Conservation (phyloP, 2,329 filamentous ascomycete genomes). For the Cercospora canescens region DNA sequence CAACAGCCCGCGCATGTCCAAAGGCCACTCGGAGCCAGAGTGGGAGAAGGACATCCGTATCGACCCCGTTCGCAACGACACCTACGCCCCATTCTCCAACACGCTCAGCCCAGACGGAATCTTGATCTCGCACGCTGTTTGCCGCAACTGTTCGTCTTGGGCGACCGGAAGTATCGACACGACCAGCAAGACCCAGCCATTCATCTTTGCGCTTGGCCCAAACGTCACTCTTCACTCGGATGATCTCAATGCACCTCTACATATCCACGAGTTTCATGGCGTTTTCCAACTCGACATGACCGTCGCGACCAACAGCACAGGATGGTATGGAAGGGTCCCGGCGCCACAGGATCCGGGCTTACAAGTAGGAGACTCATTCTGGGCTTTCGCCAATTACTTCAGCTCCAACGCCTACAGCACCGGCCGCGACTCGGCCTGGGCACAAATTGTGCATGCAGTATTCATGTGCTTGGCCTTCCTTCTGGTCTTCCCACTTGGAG, state of each 20-base stretch:
- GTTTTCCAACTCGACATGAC: conserved; percentile 45
- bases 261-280: conserved; percentile 41
- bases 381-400: conserved; percentile 29
- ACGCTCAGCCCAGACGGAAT: conserved; percentile 27
- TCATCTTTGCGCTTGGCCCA: conserved; percentile 46
- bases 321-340: conserved; percentile 38
- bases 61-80: conserved; percentile 35
- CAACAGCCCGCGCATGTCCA: conserved; percentile 39
- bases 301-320: conserved; percentile 34
- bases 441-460: conserved; percentile 31
- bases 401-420: conserved; percentile 29
- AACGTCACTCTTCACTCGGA: conserved; percentile 33
- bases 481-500: conserved; percentile 38
- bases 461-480: conserved; percentile 40
- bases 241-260: conserved; percentile 36
- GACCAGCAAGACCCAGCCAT: conserved; percentile 36
- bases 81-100: conserved; percentile 34
- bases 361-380: conserved; percentile 24
- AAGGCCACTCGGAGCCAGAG: conserved; percentile 39
- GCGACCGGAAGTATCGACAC: conserved; percentile 38
- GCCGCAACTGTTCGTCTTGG: conserved; percentile 43
- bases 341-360: conserved; percentile 30
- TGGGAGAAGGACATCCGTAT: conserved; percentile 34
- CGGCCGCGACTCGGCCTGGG: conserved; percentile 25
- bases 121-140: conserved; percentile 39